Evolutionary conservation across 352 stramenopile genomes (phyloP).

Genomic region (Globisporangium cylindrosporum): DNA sequence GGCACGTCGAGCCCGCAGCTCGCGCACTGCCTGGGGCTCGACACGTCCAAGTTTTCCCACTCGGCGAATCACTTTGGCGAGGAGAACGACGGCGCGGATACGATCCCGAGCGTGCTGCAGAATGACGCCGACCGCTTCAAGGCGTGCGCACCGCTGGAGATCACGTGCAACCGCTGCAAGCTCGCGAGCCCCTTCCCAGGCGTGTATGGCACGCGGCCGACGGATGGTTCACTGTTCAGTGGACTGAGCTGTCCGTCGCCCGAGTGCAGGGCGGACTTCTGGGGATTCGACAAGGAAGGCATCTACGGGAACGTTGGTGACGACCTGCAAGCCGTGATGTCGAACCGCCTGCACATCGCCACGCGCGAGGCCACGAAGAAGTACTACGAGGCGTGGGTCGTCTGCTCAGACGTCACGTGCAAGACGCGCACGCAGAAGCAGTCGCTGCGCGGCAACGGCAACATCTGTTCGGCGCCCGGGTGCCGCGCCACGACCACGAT

Average conservation of each 20-base stretch:
- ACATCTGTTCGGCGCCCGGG: constrained; percentile 88
- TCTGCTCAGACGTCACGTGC: constrained; percentile 96
- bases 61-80: constrained; percentile 75
- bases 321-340: constrained; percentile 72
- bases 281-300: constrained; percentile 76
- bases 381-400: constrained; percentile 90
- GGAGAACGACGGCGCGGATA: constrained; percentile 78
- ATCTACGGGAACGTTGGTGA: constrained; percentile 72
- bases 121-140: constrained; percentile 89
- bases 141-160: constrained; percentile 70
- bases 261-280: constrained; percentile 76
- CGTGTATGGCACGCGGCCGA: constrained; percentile 49
- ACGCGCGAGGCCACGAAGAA: constrained; percentile 75
- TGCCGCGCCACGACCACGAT: constrained; percentile 91
- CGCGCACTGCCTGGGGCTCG: constrained; percentile 95
- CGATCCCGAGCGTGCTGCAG: constrained; percentile 87
- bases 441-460: constrained; percentile 90
- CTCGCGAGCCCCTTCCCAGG: constrained; percentile 65
- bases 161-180: constrained; percentile 73
- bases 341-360: constrained; percentile 79
- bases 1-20: constrained; percentile 93
- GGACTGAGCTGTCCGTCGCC: constrained; percentile 65
- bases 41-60: constrained; percentile 93
- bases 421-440: constrained; percentile 94
- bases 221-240: constrained; percentile 32